These are phyloP conservation scores for Gomphus bonarii DNA, from an alignment of 1,284 basidiomycete genomes.

Conservation along the genomic window DNA sequence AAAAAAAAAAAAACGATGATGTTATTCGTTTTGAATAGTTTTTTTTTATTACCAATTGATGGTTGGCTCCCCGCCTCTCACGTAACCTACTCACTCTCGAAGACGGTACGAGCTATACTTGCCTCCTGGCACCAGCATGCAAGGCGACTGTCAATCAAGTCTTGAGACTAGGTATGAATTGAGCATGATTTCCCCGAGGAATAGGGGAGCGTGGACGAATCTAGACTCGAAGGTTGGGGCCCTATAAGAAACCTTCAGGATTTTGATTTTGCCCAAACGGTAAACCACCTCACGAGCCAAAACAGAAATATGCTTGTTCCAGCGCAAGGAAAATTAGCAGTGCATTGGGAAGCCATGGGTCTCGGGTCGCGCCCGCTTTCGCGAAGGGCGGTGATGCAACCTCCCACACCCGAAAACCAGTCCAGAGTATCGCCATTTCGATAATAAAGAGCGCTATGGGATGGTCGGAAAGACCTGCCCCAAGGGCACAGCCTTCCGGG, in stretches of 20 bases:
- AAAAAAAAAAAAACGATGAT: too few species aligned
- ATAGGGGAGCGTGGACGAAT: constrained; percentile 22
- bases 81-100: too few species aligned
- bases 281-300: constrained; percentile 18
- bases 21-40: too few species aligned
- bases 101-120: too few species aligned
- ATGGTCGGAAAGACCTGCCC: constrained; percentile 18
- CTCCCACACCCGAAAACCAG: constrained; percentile 20
- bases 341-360: constrained; percentile 16
- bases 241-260: constrained; percentile 8
- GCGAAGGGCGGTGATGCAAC: constrained; percentile 18
- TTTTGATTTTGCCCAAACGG: background rate
- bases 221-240: constrained; percentile 22
- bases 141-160: constrained; percentile 14
- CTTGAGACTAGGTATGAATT: constrained; percentile 21
- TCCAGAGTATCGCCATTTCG: constrained; percentile 20
- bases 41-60: too few species aligned
- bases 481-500: constrained; percentile 17
- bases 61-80: too few species aligned
- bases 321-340: constrained; percentile 19
- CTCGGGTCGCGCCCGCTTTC: constrained; percentile 16
- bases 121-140: background rate
- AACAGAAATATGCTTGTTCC: constrained; percentile 23
- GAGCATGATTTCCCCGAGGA: constrained; percentile 20
- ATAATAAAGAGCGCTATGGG: constrained; percentile 18